Percentiles rank a stretch among this genome's conserved stretches.
These are phyloP conservation scores for Cordyceps fumosorosea DNA, from an alignment of 2,329 filamentous ascomycete genomes.

Conservation along the genomic window DNA sequence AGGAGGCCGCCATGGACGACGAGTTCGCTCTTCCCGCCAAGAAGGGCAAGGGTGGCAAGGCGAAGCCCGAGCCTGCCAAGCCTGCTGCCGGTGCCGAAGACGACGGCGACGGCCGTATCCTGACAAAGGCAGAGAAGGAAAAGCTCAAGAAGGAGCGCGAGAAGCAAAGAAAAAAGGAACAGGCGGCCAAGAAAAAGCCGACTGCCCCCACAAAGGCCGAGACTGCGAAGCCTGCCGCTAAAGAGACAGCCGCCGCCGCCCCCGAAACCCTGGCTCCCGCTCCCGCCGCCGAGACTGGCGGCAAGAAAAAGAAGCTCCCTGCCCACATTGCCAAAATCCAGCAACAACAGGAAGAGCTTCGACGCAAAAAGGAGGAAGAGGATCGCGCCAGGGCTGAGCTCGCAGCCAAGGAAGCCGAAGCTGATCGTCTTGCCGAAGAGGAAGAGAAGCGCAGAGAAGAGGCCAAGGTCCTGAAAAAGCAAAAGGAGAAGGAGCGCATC, in stretches of 20 bases:
- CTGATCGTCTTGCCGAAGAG: conserved; percentile 58
- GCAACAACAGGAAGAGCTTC: conserved; percentile 77
- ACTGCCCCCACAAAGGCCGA: conserved; percentile 51
- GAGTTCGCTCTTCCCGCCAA: conserved; percentile 80
- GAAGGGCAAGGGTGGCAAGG: conserved; percentile 56
- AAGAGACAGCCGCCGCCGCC: conserved; percentile 48
- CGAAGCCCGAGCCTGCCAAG: conserved; percentile 36
- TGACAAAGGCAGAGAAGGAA: conserved; percentile 98
- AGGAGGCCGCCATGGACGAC: conserved; percentile 77
- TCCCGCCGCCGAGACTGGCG: conserved; percentile 42
- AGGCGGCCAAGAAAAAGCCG: conserved; percentile 82
- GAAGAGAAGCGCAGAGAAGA: conserved; percentile 66
- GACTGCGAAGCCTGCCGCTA: conserved; percentile 27
- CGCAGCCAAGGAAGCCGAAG: conserved; percentile 57
- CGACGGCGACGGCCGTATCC: conserved; percentile 56
- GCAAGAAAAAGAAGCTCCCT: conserved; percentile 85
- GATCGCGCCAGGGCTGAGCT: conserved; percentile 55
- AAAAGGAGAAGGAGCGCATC: conserved; percentile 78
- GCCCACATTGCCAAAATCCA: conserved; percentile 66
- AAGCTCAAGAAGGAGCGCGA: conserved; percentile 96
- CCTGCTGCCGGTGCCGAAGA: conserved; percentile 42
- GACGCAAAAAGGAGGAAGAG: conserved; percentile 60
- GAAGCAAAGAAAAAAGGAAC: conserved; percentile 97
- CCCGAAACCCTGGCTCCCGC: conserved; percentile 26
- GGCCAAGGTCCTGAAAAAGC: conserved; percentile 70